A percentile compares a stretch with the other conserved stretches of the same genome.
These are phyloP conservation scores for Mariannaea elegans DNA, from an alignment of 2,329 filamentous ascomycete species.

Conservation along the genomic window DNA sequence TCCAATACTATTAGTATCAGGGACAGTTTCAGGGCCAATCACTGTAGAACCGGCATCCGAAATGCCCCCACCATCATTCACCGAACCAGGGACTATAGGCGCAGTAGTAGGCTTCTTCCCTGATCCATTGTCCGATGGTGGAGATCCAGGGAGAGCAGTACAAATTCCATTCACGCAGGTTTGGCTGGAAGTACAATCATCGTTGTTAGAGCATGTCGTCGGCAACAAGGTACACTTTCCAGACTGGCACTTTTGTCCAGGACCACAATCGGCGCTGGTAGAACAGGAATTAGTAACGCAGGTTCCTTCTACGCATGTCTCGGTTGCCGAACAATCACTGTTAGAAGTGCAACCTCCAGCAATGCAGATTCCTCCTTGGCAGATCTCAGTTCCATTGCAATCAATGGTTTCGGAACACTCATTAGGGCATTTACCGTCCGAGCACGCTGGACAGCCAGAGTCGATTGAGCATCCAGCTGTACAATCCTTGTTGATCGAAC, in stretches of 20 bases:
- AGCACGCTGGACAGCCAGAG: not conserved
- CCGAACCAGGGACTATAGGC: too few species aligned
- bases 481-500: not conserved
- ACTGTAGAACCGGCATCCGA: too few species aligned
- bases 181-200: not conserved
- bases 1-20: not conserved
- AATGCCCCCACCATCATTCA: too few species aligned
- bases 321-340: not conserved
- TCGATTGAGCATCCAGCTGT: not conserved
- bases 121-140: not conserved
- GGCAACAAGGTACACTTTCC: not conserved
- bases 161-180: not conserved
- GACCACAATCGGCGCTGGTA: not conserved
- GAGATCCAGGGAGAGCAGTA: not conserved
- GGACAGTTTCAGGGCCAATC: not conserved
- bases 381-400: not conserved
- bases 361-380: not conserved
- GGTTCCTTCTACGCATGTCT: not conserved
- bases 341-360: not conserved
- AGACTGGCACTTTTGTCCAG: not conserved
- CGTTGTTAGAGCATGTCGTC: not conserved
- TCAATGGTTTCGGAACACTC: not conserved
- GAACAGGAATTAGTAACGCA: not conserved
- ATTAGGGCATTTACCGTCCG: not conserved
- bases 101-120: too few species aligned